Evolutionary conservation across 2,329 filamentous ascomycete species (phyloP).

Genomic region (Incumbomyces delicatus): DNA sequence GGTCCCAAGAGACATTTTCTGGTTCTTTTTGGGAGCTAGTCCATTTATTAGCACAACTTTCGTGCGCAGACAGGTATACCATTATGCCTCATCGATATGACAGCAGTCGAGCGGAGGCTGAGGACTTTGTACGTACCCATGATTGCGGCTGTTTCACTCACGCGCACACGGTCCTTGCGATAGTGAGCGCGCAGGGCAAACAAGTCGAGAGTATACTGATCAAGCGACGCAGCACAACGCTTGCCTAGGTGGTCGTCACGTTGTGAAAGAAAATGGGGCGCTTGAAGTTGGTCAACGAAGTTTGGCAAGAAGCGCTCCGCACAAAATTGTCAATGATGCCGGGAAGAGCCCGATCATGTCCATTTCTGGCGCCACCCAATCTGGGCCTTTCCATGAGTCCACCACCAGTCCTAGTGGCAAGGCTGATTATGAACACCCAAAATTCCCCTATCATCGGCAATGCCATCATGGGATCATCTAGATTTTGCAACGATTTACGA

Average conservation of each 20-base stretch:
- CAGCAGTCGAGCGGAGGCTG: background rate
- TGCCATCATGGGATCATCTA: too few species aligned
- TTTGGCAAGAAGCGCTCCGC: background rate
- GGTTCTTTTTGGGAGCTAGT: conserved; percentile 78
- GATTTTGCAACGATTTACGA: too few species aligned
- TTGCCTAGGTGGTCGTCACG: background rate
- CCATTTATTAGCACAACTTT: conserved; percentile 7
- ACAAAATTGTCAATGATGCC: background rate
- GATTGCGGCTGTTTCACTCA: conserved; percentile 8
- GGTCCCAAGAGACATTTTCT: conserved; percentile 96
- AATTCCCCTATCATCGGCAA: too few species aligned
- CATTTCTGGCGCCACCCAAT: background rate
- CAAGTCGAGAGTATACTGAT: background rate
- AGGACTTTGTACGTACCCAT: conserved; percentile 14
- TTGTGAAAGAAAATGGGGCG: background rate
- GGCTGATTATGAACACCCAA: too few species aligned
- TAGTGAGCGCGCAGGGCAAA: conserved; percentile 1
- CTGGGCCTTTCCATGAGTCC: too few species aligned
- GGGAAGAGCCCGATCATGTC: background rate
- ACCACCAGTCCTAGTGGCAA: too few species aligned
- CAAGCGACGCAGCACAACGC: background rate
- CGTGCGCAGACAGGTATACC: background rate
- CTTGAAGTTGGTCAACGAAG: background rate
- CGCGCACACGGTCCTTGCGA: conserved; percentile 5
- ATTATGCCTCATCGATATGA: too few species aligned